Conservation (phyloP, 345 rosid species). For the Psidium friedrichsthalianum region DNA sequence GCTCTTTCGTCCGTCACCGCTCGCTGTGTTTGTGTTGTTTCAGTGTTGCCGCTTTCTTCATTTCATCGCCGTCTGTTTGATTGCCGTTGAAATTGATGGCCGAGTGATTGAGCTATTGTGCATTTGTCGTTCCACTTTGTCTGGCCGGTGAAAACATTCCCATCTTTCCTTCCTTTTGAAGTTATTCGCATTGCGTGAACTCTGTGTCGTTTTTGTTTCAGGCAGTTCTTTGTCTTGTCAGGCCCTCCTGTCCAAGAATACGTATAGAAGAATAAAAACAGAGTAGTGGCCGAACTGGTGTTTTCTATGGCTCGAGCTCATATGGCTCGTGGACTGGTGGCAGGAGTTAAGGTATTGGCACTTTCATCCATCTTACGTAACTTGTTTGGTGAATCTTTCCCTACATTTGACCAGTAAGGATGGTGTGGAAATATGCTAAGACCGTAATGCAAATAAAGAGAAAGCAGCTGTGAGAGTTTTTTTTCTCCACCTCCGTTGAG, state of each 20-base stretch:
- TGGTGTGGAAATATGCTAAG: neutral
- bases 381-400: neutral
- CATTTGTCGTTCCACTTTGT: neutral
- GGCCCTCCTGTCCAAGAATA: constrained; percentile 74
- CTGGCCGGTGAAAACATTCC: neutral
- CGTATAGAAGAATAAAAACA: constrained; percentile 69
- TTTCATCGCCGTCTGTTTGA: neutral
- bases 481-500: neutral
- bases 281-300: constrained; percentile 63
- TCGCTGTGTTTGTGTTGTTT: neutral
- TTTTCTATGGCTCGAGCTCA: constrained; percentile 90
- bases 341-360: constrained; percentile 57
- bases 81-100: neutral
- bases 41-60: neutral
- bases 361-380: neutral
- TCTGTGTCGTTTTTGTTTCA: constrained; percentile 16
- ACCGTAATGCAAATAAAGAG: neutral
- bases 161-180: neutral
- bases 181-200: neutral
- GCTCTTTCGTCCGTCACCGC: neutral
- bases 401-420: neutral
- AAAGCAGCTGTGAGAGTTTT: neutral
- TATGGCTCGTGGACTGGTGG: constrained; percentile 99
- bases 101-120: neutral
- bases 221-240: constrained; percentile 69